Base-by-base conservation (phyloP, 306 rosid genomes). In the Castanea crenata region DNA sequence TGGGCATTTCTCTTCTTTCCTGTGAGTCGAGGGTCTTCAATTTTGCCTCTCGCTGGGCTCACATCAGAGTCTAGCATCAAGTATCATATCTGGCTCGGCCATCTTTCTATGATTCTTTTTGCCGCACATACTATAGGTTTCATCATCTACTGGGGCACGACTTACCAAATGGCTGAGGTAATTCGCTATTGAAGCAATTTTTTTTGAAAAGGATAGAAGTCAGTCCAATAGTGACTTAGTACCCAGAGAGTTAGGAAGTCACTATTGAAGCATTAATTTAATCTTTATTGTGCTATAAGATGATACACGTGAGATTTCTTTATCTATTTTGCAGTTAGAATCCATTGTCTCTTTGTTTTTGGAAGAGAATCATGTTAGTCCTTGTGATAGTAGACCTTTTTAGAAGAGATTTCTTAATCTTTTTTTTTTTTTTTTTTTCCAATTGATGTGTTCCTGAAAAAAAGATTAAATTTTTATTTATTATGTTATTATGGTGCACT, bases 1-100 rank as follows among this genome's bases (percentile, higher is more conserved):
- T 88, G 88, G 92, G 93, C 97, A 49, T 91, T 92, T 79, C 84
- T 92, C n/a, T 92, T 92, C 84, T 92, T 92, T 74, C 97, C 97
- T 0, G 88, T 92, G 1, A 84, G 92, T 51, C 81, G 92, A 84
- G 88, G 88, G 15, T 92, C 97, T 75, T 88, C 97, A 3, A 75
- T 92, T 74, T 57, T 92, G 76, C 90, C 91, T 29, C 83, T 90
- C 1, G 63, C 87, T 72, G 91, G 94, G 20, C 88, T 90, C 35
- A 86, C 92, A 6, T 90, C 97, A 1, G 94, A 92, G 72, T 90
- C 97, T 2, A 85, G 88, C 79, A 85, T 92, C 77, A 92, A 90
- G 62, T 88, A 92, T 23, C 94, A 92, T 62, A 88, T 85, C 6
- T 90, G 97, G 94, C 91, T 92, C 67, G 97, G 92, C 7, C 93